phyloP scores from a whole-genome alignment of 1,139 yeast species.

The Arxiozyma heterogenica region DNA sequence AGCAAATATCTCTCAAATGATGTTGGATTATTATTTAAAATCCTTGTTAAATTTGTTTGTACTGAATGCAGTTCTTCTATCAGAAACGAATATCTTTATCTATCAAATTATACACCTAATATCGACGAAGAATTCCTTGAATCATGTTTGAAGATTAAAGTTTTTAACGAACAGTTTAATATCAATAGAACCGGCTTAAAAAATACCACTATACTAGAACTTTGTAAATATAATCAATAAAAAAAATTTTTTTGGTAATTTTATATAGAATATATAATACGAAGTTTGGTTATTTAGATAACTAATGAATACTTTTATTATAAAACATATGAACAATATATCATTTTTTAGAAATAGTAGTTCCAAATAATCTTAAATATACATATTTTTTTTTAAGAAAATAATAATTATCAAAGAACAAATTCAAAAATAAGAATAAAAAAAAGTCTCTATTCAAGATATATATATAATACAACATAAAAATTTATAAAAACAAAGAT shows the following conservation, averaged over 20 bases:
- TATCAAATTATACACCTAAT: constrained; percentile 4
- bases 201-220: constrained; percentile 3
- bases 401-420: neutral
- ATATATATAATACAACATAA: no score
- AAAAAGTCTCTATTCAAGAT: no score
- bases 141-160: constrained; percentile 7
- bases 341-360: no score
- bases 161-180: constrained; percentile 8
- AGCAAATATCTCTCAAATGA: constrained; percentile 4
- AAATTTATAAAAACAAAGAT: no score
- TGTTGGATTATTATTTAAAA: constrained; percentile 7
- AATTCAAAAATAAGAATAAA: neutral
- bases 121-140: constrained; percentile 6
- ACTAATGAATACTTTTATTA: no score
- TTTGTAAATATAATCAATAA: constrained; percentile 5
- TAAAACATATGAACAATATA: no score
- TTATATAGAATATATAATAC: neutral
- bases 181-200: constrained; percentile 6
- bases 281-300: no score
- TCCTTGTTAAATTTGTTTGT: constrained; percentile 8
- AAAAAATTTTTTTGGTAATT: neutral
- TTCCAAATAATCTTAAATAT: neutral
- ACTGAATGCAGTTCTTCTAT: constrained; percentile 8
- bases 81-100: constrained; percentile 6
- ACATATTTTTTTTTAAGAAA: neutral